Evolutionary conservation across 371 early-diverging fungal species (phyloP), one percentile per base, ranked within the genome.

Genomic region (Mucor mucedo): DNA sequence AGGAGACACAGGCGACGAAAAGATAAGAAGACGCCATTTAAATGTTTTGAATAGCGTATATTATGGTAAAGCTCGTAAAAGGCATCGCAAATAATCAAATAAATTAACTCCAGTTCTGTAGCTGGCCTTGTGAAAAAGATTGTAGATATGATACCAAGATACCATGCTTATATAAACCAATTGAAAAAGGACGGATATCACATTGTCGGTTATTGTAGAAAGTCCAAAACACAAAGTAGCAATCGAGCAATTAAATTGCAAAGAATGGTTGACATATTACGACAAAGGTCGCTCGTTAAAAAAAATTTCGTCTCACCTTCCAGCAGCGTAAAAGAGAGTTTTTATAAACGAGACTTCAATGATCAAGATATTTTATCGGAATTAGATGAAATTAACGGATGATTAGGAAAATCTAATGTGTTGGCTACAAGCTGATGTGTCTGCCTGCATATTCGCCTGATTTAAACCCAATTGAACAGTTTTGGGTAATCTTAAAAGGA

Each of bases 41-140:
- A 57, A 45, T 44, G 58, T 63, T 21, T 57, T 63, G 45, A 9
- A 63, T 28, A 63, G 4, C 45, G 16, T 2, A 52, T 57, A 45
- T 54, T 54, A 60, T 64, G 58, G 58, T 54, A 60, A 61, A 53
- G 54, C 62, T 54, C 55, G 54, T 54, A 54, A 61, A 61, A 47
- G 62, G 33, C 39, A 44, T 61, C 55, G 54, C 28, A 48, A 59
- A 49, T 50, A 53, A 29, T 13, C 11, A 52, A 53, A 55, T 62
- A 55, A 55, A 47, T 35, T 62, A 55, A 62, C 55, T 55, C 45
- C 55, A 62, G 47, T 55, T 62, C 10, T 62, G 40, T 62, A 55
- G 62, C 6, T 60, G 55, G n/a, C 14, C 48, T 62, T 62, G 55
- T n/a, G 48, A 48, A 54, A 47, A 47, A 54, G 40, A 55, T 62